Evolutionary conservation across 352 stramenopile species (phyloP), one percentile per base, ranked within the genome.

Genomic region (Pythium dissotocum): DNA sequence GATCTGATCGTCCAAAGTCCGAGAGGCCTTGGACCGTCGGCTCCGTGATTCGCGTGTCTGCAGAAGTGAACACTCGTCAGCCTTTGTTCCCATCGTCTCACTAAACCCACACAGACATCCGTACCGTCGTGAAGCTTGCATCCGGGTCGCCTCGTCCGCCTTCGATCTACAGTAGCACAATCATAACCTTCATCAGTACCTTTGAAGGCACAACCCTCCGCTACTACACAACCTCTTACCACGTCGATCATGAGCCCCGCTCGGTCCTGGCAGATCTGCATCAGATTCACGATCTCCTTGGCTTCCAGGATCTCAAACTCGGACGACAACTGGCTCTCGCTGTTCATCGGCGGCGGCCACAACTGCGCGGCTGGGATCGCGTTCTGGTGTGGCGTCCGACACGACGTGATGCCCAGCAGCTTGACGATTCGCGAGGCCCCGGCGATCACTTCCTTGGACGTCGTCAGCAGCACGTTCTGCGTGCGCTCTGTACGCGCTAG

Each of bases 201-300:
- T 18, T n/a, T 26, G 3, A 14, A 13, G 10, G 8, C 44, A 6
- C 6, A 3, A 52, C 0, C 7, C 32, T 53, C n/a, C 9, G 8
- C 48, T 3, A 30, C 10, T 1, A 32, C 6, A 55, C 28, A n/a
- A 76, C 80, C 28, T 30, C 28, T 38, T 60, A 91, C 87, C 59
- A 82, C 75, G 42, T 95, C 87, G 28, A 95, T 78, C 81, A 95
- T 91, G 16, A 80, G 54, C 6, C 70, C 76, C 18, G 82, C 79
- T 24, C 86, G 82, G 46, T 93, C 83, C 63, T 92, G 83, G 40
- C 87, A 95, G 26, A 92, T 83, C 42, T 90, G 77, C n/a, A 95
- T 58, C 30, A 93, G 57, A 16, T 76, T 70, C 12, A 65, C 75
- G 56, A 95, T 92, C 24, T 85, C 79, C 36, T 83, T 79, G 12